Evolutionary conservation across 2,329 filamentous ascomycete species (phyloP).

Genomic region (Colletotrichum salicis): DNA sequence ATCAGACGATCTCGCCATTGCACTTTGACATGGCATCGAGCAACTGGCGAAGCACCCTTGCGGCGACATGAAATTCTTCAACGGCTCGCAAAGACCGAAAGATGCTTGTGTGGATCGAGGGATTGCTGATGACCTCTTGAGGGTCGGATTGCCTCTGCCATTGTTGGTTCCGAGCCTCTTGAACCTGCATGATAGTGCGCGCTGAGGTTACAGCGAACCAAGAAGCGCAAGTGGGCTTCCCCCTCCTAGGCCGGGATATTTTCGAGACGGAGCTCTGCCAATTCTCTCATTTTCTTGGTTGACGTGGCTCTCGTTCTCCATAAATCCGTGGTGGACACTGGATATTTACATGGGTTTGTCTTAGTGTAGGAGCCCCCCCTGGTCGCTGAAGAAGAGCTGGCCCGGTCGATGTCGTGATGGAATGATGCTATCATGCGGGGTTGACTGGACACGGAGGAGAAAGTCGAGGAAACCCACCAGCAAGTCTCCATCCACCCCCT

Average conservation of each 20-base stretch:
- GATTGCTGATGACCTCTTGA: slow-evolving; percentile 23
- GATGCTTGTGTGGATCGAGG: slow-evolving; percentile 31
- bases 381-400: slow-evolving; percentile 33
- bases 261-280: slow-evolving; percentile 24
- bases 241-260: slow-evolving; percentile 29
- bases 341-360: slow-evolving; percentile 4
- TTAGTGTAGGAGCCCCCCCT: background rate
- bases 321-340: slow-evolving; percentile 2
- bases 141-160: slow-evolving; percentile 21
- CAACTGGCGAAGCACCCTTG: slow-evolving; percentile 15
- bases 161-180: slow-evolving; percentile 32
- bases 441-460: slow-evolving; percentile 20
- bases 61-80: slow-evolving; percentile 33
- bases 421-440: slow-evolving; percentile 33
- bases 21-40: background rate
- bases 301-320: slow-evolving; percentile 12
- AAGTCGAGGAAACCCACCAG: slow-evolving; percentile 3
- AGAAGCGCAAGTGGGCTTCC: background rate
- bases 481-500: slow-evolving; percentile 25
- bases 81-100: slow-evolving; percentile 31
- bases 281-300: slow-evolving; percentile 23
- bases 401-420: slow-evolving; percentile 33
- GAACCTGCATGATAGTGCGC: slow-evolving; percentile 30
- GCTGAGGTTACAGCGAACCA: slow-evolving; percentile 27
- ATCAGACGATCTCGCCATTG: slow-evolving; percentile 10